Percentiles rank a stretch among this genome's conserved stretches.
These are phyloP conservation scores for Musa acuminata DNA, from an alignment of 176 grass and related monocot species.

Conservation along the genomic window DNA sequence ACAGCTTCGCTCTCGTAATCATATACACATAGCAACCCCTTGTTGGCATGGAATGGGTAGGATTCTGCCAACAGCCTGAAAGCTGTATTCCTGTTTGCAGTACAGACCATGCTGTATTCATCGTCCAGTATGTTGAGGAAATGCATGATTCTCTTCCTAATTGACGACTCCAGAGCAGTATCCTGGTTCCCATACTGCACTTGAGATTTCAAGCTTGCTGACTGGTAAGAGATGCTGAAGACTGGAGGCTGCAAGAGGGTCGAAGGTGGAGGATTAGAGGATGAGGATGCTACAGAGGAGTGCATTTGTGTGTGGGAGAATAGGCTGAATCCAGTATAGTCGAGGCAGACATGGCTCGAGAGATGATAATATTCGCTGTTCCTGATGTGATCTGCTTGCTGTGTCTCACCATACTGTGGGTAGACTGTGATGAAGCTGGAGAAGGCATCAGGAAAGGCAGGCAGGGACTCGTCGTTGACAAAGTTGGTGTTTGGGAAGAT, in stretches of 20 bases:
- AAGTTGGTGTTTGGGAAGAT: constrained; percentile 44
- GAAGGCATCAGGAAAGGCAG: constrained; percentile 37
- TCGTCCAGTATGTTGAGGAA: constrained; percentile 59
- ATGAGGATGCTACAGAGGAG: constrained; percentile 32
- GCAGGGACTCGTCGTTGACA: constrained; percentile 87
- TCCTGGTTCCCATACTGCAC: constrained; percentile 32
- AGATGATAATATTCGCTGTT: constrained; percentile 54
- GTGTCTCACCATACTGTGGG: constrained; percentile 48
- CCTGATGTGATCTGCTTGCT: constrained; percentile 47
- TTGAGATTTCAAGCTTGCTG: constrained; percentile 49
- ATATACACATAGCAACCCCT: constrained; percentile 54
- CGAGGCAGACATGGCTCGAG: constrained; percentile 61
- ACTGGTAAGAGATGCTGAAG: constrained; percentile 79
- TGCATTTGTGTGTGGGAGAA: constrained; percentile 90
- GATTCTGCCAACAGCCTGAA: constrained; percentile 83
- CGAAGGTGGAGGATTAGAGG: not conserved
- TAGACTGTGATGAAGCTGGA: constrained; percentile 49
- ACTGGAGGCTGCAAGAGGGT: constrained; percentile 49
- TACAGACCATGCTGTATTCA: constrained; percentile 85
- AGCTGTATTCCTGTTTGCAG: constrained; percentile 71
- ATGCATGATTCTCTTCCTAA: constrained; percentile 58
- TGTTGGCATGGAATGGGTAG: constrained; percentile 49
- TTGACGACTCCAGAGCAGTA: constrained; percentile 25
- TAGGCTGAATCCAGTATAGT: constrained; percentile 81
- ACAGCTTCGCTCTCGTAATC: constrained; percentile 82